Evolutionary conservation across 2,329 filamentous ascomycete genomes (phyloP), one percentile per base, ranked within the genome.

Genomic region (Beauveria scarabaeidicola): DNA sequence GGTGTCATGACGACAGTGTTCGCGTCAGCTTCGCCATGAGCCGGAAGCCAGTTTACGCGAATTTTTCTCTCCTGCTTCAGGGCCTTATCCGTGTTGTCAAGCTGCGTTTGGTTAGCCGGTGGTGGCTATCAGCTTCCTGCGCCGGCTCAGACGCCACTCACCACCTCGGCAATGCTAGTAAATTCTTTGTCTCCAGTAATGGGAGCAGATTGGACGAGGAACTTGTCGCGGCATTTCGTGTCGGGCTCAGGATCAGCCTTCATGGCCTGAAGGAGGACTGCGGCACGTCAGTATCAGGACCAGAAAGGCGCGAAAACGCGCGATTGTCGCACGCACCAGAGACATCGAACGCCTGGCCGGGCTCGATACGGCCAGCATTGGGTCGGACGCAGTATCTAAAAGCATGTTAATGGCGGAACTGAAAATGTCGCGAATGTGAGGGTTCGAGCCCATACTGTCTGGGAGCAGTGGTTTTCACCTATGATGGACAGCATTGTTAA

Each of bases 391-490:
- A 97, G 78, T 99, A 99, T 81, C 93, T 97, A 69, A 43, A 64
- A 60, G 63, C 51, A 64, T 61, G 61, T 62, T 63, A 64, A 57
- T 61, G 60, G 58, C 44, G 60, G 55, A 60, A 55, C 11, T 25
- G n/a, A 11, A 36, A 13, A 11, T 44, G 41, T 60, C 52, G 29
- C 25, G 53, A 58, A 52, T 9, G 40, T 47, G 51, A 13, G 43
- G 44, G n/a, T 23, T 19, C 21, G 48, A 23, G 27, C 63, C 75
- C 88, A 71, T 89, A 99, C 93, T 97, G 94, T 78, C 97, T 97
- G 38, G 94, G 94, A 53, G 94, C 94, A 64, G 94, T 99, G 52
- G 94, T 99, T 86, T 99, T 99, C 75, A 99, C 94, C 91, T 96
- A 67, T 15, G 41, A 46, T 43, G n/a, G 38, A 5, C 13, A 40